Conservation (phyloP, 495 filamentous ascomycete genomes). For the Aspergillus sclerotiicarbonarius region DNA sequence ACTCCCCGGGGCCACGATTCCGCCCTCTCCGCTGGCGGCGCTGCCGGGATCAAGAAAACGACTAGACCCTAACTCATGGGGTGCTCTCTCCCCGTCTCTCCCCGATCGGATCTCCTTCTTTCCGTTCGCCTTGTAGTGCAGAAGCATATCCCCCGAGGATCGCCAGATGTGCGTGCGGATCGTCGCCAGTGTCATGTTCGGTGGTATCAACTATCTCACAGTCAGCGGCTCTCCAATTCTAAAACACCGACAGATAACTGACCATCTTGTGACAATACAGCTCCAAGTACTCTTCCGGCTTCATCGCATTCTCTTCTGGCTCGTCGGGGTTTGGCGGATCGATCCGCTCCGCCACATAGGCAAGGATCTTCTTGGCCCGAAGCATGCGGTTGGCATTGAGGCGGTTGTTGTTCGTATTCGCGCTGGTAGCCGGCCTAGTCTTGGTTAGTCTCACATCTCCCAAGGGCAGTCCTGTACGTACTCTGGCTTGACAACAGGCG, state of each 20-base stretch:
- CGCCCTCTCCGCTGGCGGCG: constrained; percentile 22
- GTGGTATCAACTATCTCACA: constrained; percentile 52
- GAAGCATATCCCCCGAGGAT: constrained; percentile 80
- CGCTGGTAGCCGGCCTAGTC: constrained; percentile 25
- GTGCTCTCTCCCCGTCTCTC: constrained; percentile 15
- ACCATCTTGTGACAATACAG: constrained; percentile 92
- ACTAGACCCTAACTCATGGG: constrained; percentile 4
- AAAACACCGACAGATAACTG: constrained; percentile 21
- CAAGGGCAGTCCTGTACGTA: constrained; percentile 22
- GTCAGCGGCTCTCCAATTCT: constrained; percentile 9
- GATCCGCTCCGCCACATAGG: constrained; percentile 88
- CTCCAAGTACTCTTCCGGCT: constrained; percentile 90
- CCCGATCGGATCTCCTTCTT: constrained; percentile 51
- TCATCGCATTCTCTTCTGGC: constrained; percentile 58
- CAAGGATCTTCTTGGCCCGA: constrained; percentile 88
- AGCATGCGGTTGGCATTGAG: constrained; percentile 98
- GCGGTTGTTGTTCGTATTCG: constrained; percentile 64
- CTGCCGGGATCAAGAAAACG: constrained; percentile 2
- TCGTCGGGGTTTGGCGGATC: constrained; percentile 58
- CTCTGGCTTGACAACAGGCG: constrained; percentile 64
- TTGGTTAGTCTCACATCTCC: constrained; percentile 13
- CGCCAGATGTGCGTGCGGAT: constrained; percentile 91
- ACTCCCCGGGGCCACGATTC: constrained; percentile 28
- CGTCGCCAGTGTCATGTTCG: constrained; percentile 87
- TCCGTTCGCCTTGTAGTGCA: constrained; percentile 90